These are phyloP conservation scores for Hypoxylon sp. DNA, from an alignment of 2,329 filamentous ascomycete species.

Conservation along the genomic window DNA sequence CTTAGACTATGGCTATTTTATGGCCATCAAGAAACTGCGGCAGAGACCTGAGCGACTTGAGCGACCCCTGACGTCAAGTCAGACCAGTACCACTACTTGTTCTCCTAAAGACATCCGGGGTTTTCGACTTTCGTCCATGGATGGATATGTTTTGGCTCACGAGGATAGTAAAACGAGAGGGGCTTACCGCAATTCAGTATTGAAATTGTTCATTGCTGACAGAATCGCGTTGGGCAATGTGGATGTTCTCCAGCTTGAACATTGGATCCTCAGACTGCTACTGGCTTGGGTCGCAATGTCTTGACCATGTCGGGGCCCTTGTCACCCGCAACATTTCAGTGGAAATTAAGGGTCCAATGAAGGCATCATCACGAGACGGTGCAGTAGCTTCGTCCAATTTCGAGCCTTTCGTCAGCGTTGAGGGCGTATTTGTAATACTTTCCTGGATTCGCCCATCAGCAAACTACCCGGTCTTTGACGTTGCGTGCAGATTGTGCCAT, in stretches of 20 bases:
- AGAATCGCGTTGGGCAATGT: constrained; percentile 56
- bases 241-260: constrained; percentile 52
- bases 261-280: constrained; percentile 52
- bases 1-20: constrained; percentile 59
- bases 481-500: constrained; percentile 14
- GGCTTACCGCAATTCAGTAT: constrained; percentile 56
- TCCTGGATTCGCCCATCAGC: not conserved
- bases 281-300: constrained; percentile 52
- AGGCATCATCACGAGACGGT: not conserved
- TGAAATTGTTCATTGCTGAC: constrained; percentile 62
- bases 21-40: constrained; percentile 60
- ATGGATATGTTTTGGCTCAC: constrained; percentile 60
- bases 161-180: constrained; percentile 48
- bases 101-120: constrained; percentile 58
- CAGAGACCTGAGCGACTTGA: constrained; percentile 58
- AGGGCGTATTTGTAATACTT: constrained; percentile 22
- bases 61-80: constrained; percentile 58
- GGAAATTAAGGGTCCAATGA: not conserved
- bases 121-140: constrained; percentile 66
- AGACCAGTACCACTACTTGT: constrained; percentile 30
- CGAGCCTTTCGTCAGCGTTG: not conserved
- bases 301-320: constrained; percentile 18
- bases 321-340: not conserved
- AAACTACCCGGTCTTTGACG: not conserved
- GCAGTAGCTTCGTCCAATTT: not conserved